Conservation (phyloP, 176 grass and related monocot species). For the Dendrocalamus sinicus region DNA sequence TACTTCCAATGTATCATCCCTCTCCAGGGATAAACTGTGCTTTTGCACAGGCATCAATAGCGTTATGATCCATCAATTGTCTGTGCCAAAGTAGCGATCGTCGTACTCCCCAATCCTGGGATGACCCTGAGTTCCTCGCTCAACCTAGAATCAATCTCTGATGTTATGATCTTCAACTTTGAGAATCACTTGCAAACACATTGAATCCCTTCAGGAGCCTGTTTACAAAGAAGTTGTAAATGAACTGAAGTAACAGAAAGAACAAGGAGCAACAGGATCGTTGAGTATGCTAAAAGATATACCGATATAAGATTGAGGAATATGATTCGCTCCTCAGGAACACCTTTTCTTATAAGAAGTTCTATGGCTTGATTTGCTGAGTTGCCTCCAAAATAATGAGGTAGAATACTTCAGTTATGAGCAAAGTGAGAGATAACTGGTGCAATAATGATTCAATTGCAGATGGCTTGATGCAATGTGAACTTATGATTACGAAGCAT, state of each 20-base stretch:
- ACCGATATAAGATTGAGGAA: constrained; percentile 99
- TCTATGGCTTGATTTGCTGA: constrained; percentile 95
- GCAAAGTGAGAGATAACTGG: neutral
- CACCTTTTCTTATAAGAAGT: constrained; percentile 92
- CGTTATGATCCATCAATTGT: constrained; percentile 55
- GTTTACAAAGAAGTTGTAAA: neutral
- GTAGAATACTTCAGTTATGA: neutral
- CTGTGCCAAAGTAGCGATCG: constrained; percentile 94
- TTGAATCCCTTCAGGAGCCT: constrained; percentile 97
- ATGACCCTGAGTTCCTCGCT: constrained; percentile 90
- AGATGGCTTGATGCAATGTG: neutral
- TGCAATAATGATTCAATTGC: neutral
- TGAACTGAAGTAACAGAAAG: neutral
- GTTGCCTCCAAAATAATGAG: constrained; percentile 61
- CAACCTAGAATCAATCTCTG: constrained; percentile 84
- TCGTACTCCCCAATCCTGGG: constrained; percentile 91
- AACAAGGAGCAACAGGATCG: neutral
- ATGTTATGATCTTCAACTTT: constrained; percentile 85
- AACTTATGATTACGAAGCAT: neutral
- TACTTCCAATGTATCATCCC: constrained; percentile 3
- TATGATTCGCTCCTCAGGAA: constrained; percentile 88
- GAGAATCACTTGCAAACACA: constrained; percentile 88
- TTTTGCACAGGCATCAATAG: neutral
- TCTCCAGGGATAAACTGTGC: neutral
- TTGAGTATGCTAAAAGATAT: constrained; percentile 19